Evolutionary conservation across 1,284 basidiomycete species (phyloP).

Genomic region (Sphagnurus paluster): DNA sequence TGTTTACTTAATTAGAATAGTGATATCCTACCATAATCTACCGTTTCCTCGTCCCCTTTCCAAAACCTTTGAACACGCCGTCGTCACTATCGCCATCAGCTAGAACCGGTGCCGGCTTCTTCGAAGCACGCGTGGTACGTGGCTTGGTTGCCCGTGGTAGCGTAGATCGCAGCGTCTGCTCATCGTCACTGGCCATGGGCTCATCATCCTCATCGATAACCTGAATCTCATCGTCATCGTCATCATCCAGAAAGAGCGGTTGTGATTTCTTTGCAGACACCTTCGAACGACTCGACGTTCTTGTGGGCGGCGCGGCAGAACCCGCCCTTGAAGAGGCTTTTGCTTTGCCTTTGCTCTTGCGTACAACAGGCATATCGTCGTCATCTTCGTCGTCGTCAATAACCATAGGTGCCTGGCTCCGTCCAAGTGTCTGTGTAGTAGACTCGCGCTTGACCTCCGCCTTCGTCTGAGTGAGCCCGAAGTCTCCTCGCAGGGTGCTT

Average conservation of each 20-base stretch:
- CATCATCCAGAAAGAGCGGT: constrained; percentile 44
- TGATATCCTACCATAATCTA: constrained; percentile 6
- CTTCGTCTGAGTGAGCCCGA: constrained; percentile 5
- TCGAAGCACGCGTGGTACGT: constrained; percentile 15
- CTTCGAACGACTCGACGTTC: constrained; percentile 13
- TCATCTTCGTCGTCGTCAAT: constrained; percentile 39
- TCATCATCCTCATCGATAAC: constrained; percentile 21
- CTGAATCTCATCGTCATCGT: constrained; percentile 31
- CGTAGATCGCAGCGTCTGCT: constrained; percentile 34
- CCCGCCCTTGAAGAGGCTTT: constrained; percentile 28
- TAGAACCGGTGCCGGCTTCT: constrained; percentile 39
- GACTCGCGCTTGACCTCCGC: constrained; percentile 12
- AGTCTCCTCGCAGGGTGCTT: constrained; percentile 23
- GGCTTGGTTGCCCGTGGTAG: constrained; percentile 13
- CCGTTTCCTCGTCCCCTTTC: constrained; percentile 27
- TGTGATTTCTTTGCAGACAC: constrained; percentile 27
- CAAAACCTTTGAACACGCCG: constrained; percentile 67
- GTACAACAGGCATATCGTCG: constrained; percentile 4
- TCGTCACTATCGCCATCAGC: constrained; percentile 72
- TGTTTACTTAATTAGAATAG: constrained; percentile 13
- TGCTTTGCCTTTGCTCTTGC: constrained; percentile 13
- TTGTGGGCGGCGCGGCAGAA: constrained; percentile 23
- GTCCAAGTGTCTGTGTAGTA: constrained; percentile 9
- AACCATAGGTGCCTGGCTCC: constrained; percentile 21
- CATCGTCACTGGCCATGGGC: constrained; percentile 19